These are phyloP conservation scores for Plasmodium relictum DNA, from an alignment of 169 alveolate species.

Conservation along the genomic window DNA sequence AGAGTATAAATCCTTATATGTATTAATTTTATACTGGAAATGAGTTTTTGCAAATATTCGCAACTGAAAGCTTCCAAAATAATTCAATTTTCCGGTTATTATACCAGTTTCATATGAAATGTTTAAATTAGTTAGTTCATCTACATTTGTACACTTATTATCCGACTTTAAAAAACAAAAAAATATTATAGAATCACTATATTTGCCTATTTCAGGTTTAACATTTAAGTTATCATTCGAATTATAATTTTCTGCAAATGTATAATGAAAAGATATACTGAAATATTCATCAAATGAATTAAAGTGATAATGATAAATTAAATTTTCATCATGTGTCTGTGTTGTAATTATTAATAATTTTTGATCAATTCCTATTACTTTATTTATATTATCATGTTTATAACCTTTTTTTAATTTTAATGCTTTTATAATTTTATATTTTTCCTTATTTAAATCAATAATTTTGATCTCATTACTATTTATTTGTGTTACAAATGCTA, in stretches of 20 bases:
- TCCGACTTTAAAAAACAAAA: slow-evolving; percentile 66
- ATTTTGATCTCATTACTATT: slow-evolving; percentile 72
- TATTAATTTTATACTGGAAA: slow-evolving; percentile 60
- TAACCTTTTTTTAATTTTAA: slow-evolving; percentile 55
- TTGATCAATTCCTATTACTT: slow-evolving; percentile 51
- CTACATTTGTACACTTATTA: slow-evolving; percentile 58
- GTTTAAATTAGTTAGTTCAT: slow-evolving; percentile 55
- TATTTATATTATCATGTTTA: slow-evolving; percentile 33
- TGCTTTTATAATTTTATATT: slow-evolving; percentile 68
- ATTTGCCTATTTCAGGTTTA: slow-evolving; percentile 52
- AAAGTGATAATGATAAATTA: slow-evolving; percentile 73
- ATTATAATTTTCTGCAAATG: slow-evolving; percentile 40
- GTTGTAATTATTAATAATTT: slow-evolving; percentile 72
- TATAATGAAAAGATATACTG: slow-evolving; percentile 54
- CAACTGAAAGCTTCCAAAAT: slow-evolving; percentile 58
- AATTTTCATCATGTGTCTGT: slow-evolving; percentile 15
- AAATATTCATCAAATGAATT: slow-evolving; percentile 70
- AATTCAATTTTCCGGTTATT: slow-evolving; percentile 66
- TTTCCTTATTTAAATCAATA: slow-evolving; percentile 53
- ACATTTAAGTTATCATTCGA: slow-evolving; percentile 48
- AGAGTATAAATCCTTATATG: slow-evolving; percentile 55
- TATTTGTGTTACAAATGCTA: slow-evolving; percentile 76
- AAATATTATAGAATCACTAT: slow-evolving; percentile 43
- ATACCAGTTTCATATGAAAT: slow-evolving; percentile 51
- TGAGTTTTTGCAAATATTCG: slow-evolving; percentile 75